phyloP scores from a whole-genome alignment of 1,284 basidiomycete genomes.

The Phlebopus sp. region DNA sequence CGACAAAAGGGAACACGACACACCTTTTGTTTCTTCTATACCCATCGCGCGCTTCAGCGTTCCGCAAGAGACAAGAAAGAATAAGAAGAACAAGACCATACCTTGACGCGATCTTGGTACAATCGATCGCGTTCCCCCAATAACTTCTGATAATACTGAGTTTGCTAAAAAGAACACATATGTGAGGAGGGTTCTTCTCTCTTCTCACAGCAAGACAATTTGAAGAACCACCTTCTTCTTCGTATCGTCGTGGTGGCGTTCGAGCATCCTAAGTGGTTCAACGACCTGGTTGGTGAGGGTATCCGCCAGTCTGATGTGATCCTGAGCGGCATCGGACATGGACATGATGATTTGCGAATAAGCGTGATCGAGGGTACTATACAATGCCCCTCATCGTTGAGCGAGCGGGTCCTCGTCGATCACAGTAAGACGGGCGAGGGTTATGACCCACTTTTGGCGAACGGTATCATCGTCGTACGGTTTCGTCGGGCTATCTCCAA shows the following conservation, averaged over 20 bases:
- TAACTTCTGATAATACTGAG: slow-evolving; percentile 68
- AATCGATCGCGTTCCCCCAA: slow-evolving; percentile 65
- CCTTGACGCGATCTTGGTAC: slow-evolving; percentile 69
- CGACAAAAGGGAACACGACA: slow-evolving; percentile 1
- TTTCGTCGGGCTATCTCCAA: slow-evolving; percentile 69
- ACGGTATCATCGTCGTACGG: slow-evolving; percentile 52
- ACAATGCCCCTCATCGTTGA: slow-evolving; percentile 11
- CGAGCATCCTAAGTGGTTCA: slow-evolving; percentile 60
- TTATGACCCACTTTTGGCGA: slow-evolving; percentile 48
- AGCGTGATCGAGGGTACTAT: slow-evolving; percentile 65
- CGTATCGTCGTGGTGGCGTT: slow-evolving; percentile 59
- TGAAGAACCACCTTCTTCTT: slow-evolving; percentile 55
- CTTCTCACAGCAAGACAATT: slow-evolving; percentile 3
- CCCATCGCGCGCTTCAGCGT: slow-evolving; percentile 9
- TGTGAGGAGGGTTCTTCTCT: slow-evolving; percentile 9
- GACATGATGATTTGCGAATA: slow-evolving; percentile 66
- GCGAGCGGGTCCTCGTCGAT: too few species aligned
- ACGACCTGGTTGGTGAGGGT: slow-evolving; percentile 55
- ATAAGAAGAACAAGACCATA: slow-evolving; percentile 31
- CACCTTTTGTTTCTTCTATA: slow-evolving; percentile 73
- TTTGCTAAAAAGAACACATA: slow-evolving; percentile 44
- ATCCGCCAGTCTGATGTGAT: slow-evolving; percentile 68
- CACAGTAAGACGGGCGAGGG: too few species aligned
- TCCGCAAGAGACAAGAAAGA: slow-evolving; percentile 2
- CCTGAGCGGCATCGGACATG: slow-evolving; percentile 58